These are phyloP conservation scores for Cyclotella kingstonii DNA, from an alignment of 108 stramenopile genomes.

Conservation along the genomic window DNA sequence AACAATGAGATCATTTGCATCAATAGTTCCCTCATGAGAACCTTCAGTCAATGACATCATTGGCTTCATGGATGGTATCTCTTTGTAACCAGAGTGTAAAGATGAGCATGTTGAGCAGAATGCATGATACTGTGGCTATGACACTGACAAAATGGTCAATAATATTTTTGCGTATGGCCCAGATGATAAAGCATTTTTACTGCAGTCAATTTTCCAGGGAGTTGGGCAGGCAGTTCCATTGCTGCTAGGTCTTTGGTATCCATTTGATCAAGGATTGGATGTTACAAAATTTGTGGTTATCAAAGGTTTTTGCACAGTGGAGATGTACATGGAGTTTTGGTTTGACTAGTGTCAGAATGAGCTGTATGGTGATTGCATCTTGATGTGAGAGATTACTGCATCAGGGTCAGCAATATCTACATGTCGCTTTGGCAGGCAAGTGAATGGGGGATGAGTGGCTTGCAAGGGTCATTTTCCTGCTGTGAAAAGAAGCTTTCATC, in stretches of 20 bases:
- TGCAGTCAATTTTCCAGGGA: slow-evolving; percentile 8
- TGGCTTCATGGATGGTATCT: slow-evolving; percentile 17
- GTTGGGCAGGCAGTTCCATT: slow-evolving; percentile 2
- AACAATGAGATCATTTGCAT: not conserved
- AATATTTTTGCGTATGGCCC: slow-evolving; percentile 10
- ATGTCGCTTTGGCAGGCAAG: not conserved
- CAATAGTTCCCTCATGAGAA: not conserved
- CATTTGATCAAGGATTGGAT: slow-evolving; percentile 4
- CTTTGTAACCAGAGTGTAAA: not conserved
- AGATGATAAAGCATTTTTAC: slow-evolving; percentile 6
- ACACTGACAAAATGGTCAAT: slow-evolving; percentile 11
- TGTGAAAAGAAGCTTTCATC: slow-evolving; percentile 4
- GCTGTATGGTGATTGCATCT: slow-evolving; percentile 4
- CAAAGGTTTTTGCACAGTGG: slow-evolving; percentile 9
- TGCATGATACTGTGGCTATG: slow-evolving; percentile 13
- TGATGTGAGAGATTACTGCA: not conserved
- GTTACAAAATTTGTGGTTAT: slow-evolving; percentile 15
- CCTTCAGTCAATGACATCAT: not conserved
- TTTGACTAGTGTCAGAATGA: not conserved
- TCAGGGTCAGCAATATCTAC: slow-evolving; percentile 5
- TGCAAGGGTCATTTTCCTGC: slow-evolving; percentile 3
- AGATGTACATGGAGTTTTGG: not conserved
- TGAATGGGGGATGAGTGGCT: slow-evolving; percentile 10
- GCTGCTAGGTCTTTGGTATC: not conserved
- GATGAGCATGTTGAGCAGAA: slow-evolving; percentile 3